Conservation (phyloP, 2,329 filamentous ascomycete species). For the Alternaria sp. region DNA sequence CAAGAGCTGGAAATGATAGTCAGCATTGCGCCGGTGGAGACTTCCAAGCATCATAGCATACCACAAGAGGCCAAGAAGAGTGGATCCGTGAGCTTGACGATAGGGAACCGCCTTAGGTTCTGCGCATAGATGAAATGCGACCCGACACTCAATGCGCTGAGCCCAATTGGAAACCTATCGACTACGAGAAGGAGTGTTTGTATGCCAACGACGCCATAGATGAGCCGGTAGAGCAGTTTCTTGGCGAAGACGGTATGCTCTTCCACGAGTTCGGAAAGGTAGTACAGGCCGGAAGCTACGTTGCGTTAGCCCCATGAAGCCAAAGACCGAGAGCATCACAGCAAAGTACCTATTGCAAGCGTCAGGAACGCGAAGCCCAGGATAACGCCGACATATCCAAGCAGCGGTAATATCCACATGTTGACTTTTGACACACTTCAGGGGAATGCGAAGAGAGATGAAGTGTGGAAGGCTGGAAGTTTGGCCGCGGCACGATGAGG, state of each 20-base stretch:
- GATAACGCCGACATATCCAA: constrained; percentile 86
- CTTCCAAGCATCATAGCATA: constrained; percentile 50
- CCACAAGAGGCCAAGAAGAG: constrained; percentile 84
- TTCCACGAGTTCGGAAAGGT: constrained; percentile 96
- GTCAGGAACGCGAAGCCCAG: constrained; percentile 94
- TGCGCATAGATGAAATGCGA: constrained; percentile 87
- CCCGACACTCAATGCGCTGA: constrained; percentile 75
- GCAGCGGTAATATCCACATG: constrained; percentile 95
- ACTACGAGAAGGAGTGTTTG: constrained; percentile 78
- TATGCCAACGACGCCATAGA: constrained; percentile 78
- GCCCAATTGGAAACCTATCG: constrained; percentile 81
- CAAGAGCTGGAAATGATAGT: constrained; percentile 64
- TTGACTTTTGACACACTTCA: constrained; percentile 29
- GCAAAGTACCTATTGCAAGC: constrained; percentile 77
- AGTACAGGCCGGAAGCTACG: constrained; percentile 93
- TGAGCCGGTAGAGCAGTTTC: constrained; percentile 81
- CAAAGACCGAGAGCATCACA: neutral
- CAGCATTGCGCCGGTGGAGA: neutral
- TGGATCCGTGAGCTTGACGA: constrained; percentile 86
- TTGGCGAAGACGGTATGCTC: constrained; percentile 95
- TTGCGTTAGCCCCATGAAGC: constrained; percentile 3
- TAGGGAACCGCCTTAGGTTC: constrained; percentile 77
- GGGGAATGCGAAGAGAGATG: constrained; percentile 2
- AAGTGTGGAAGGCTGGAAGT: constrained; percentile 9
- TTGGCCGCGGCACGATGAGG: constrained; percentile 26